Base-by-base conservation (phyloP, 176 grass and related monocot genomes). In the Saccharum spontaneum region DNA sequence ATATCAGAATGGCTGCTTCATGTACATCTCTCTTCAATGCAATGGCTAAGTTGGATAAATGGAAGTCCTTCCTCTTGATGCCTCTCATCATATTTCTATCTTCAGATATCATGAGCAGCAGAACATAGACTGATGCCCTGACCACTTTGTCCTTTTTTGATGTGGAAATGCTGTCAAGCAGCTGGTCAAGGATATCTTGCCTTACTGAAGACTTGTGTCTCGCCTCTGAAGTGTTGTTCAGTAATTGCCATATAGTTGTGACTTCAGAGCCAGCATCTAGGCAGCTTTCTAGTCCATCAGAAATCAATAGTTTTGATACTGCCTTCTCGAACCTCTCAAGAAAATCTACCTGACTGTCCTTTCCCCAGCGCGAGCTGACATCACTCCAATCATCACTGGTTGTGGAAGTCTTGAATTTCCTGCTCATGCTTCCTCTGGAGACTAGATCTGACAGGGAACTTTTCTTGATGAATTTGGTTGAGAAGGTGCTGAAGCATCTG, bases 401-500 rank as follows among this genome's bases (percentile, higher is more conserved):
- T 57, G 93, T 79, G 78, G 87, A 94, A 38, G 79, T 39, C 54
- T 76, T 92, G 81, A 86, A 84, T 84, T 90, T 92, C 78, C 88
- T 90, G 72, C 87, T 86, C 86, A 92, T 93, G 84, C 90, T 99
- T 90, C 91, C 90, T 78, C 66, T 79, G 49, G 89, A 84, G 49
- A 99, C 88, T 55, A 90, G 73, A 43, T 94, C 90, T 26, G 89
- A 84, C 23, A 98, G 72, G 73, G 76, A 79, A 82, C 65, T 84
- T 84, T 75, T 90, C 76, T 86, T 95, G 24, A 83, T 89, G 45
- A 94, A 87, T 86, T 90, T 99, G 6, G 89, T 77, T 39, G 95
- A 98, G 85, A 98, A 98, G 79, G 77, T 94, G 78, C 89, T 95
- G 84, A 96, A 96, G 86, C 93, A 99, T 92, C 93, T 93, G 39